Evolutionary conservation across 306 rosid species (phyloP), one percentile per base, ranked within the genome.

Genomic region (Boehmeria nivea): DNA sequence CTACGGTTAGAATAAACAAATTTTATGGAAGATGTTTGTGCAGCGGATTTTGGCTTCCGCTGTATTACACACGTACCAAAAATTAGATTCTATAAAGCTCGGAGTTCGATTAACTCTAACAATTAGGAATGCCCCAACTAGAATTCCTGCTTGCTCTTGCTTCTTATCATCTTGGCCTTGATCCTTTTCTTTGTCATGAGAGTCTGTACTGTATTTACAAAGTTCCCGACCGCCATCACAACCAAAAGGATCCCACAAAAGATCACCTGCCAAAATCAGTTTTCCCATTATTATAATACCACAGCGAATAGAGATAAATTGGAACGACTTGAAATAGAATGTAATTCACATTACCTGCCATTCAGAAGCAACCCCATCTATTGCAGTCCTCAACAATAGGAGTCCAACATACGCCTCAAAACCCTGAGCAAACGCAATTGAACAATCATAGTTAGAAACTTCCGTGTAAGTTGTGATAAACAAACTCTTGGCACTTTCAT

Each of bases 331-430:
- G 42, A 53, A 51, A 17, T 21, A 39, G 7, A 19, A n/a, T n/a
- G 31, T 6, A 25, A 8, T 46, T 42, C 43, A 53, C 33, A 69
- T 65, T 79, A 87, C 99, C 99, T 93, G 99, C 99, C 99, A 93
- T 69, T 93, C 99, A 28, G 94, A 76, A 70, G 69, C 71, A 64
- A 71, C 76, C 65, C 89, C 81, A 0, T 69, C 77, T 38, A 81
- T 67, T 64, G 96, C 87, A 59, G 95, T 85, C 61, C 9, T 71
- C 58, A 93, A 96, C 78, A 93, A 73, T 38, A 71, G 76, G 7
- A 87, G 75, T 57, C 99, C 99, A 12, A 91, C 75, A 53, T 91
- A 91, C 2, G 96, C 99, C 71, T 93, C 99, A 63, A 93, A 93
- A 43, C 85, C 95, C 99, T 93, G 9, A 31, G 36, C 36, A 40